These are phyloP conservation scores for Ophiosphaerella narmari DNA, from an alignment of 2,329 filamentous ascomycete species.

Conservation along the genomic window DNA sequence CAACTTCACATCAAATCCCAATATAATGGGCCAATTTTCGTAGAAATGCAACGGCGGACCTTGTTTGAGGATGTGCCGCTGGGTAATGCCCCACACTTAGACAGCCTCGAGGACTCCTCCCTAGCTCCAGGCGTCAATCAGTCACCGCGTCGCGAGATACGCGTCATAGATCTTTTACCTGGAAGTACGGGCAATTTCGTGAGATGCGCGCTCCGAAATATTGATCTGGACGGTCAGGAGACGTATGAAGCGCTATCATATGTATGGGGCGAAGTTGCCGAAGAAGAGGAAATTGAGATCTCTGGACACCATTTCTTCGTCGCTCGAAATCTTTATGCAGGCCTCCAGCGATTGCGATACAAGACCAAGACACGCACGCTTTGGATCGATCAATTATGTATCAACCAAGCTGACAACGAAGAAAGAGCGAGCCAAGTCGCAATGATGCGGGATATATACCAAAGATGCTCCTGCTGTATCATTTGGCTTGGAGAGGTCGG, in stretches of 20 bases:
- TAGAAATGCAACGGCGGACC: too few species aligned
- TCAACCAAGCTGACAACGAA: constrained; percentile 28
- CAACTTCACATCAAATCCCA: too few species aligned
- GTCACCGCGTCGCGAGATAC: constrained; percentile 6
- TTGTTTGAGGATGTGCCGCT: too few species aligned
- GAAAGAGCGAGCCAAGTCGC: constrained; percentile 31
- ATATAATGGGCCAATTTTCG: too few species aligned
- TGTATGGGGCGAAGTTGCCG: constrained; percentile 20
- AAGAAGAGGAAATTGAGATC: constrained; percentile 11
- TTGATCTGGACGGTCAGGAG: constrained; percentile 4
- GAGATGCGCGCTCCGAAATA: constrained; percentile 7
- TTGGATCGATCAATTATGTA: constrained; percentile 39
- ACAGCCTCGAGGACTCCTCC: too few species aligned
- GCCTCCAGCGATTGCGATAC: constrained; percentile 22
- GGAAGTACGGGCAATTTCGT: constrained; percentile 2
- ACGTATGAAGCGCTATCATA: constrained; percentile 27
- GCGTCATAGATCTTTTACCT: constrained; percentile 14
- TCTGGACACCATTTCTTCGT: constrained; percentile 7
- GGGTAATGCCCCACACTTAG: too few species aligned
- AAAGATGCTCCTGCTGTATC: constrained; percentile 18
- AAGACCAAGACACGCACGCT: constrained; percentile 4
- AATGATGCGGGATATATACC: constrained; percentile 35
- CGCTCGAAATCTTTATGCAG: constrained; percentile 20
- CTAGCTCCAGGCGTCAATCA: too few species aligned
- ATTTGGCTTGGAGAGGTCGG: constrained; percentile 31